Conservation (phyloP, 805 yeast species). For the Candida oleophila region DNA sequence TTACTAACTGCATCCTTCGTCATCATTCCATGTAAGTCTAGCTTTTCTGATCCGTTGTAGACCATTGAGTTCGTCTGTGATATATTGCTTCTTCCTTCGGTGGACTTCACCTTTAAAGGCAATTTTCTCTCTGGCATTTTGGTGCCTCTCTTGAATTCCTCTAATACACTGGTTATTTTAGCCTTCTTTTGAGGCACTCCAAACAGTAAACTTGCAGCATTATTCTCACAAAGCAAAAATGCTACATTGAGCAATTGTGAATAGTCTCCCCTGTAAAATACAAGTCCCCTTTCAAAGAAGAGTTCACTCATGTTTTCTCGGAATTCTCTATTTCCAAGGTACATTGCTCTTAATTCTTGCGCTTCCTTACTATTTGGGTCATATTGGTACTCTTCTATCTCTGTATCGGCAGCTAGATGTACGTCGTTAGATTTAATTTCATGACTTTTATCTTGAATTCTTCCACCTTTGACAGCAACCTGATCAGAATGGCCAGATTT, state of each 20-base stretch:
- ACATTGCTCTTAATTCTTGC: constrained; percentile 29
- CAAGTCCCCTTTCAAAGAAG: constrained; percentile 39
- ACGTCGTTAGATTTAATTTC: background rate
- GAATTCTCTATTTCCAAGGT: constrained; percentile 33
- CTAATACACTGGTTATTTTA: background rate
- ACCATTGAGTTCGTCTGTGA: background rate
- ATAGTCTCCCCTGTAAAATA: constrained; percentile 46
- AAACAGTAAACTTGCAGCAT: constrained; percentile 15
- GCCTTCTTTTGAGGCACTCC: background rate
- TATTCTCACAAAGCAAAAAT: constrained; percentile 27
- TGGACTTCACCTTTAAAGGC: background rate
- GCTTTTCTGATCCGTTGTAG: background rate
- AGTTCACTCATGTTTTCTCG: constrained; percentile 28
- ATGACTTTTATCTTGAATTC: constrained; percentile 29
- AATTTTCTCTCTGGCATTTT: background rate
- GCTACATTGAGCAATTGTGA: constrained; percentile 36
- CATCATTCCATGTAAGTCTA: constrained; percentile 60
- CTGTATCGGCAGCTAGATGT: background rate
- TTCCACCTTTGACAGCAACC: constrained; percentile 18
- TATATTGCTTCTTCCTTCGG: background rate
- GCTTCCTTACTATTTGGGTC: constrained; percentile 22
- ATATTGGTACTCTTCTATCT: constrained; percentile 11
- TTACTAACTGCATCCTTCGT: constrained; percentile 47
- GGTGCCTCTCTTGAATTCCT: background rate
- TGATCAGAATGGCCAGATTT: constrained; percentile 1